Percentiles rank a stretch among this genome's conserved stretches.
Evolutionary conservation across 176 grass and related monocot species (phyloP).

Genomic region (Phragmites australis): DNA sequence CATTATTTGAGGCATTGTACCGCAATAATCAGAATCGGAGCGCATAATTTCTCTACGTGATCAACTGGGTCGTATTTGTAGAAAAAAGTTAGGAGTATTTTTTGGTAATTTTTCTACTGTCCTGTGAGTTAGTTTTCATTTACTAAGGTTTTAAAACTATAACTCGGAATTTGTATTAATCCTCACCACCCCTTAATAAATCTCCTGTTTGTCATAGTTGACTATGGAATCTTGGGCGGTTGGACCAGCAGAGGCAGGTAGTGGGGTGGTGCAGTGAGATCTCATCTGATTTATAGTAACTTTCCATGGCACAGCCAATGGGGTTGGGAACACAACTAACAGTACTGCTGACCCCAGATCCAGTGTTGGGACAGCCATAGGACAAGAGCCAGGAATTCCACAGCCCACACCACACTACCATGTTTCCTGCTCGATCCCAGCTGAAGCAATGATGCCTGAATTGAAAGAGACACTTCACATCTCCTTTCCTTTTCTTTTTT

Average conservation of each 20-base stretch:
- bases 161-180: not conserved
- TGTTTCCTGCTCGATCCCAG: conserved; percentile 27
- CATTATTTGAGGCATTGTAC: conserved; percentile 26
- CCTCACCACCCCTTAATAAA: too few species aligned
- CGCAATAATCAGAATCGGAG: conserved; percentile 14
- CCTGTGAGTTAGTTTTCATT: not conserved
- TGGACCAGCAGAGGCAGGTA: conserved; percentile 23
- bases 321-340: conserved; percentile 12
- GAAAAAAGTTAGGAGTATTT: not conserved
- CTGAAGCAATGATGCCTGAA: conserved; percentile 26
- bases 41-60: not conserved
- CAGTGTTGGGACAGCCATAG: conserved; percentile 23
- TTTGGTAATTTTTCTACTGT: not conserved
- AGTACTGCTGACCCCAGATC: conserved; percentile 40
- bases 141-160: not conserved
- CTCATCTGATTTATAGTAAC: conserved; percentile 40
- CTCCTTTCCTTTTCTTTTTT: not conserved
- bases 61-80: not conserved
- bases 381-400: conserved; percentile 53
- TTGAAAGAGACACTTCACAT: conserved; percentile 36
- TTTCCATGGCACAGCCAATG: conserved; percentile 45
- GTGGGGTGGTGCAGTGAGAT: conserved; percentile 47
- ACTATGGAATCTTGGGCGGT: conserved; percentile 38
- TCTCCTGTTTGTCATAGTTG: not conserved
- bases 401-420: conserved; percentile 40